Percentiles rank a stretch among this genome's conserved stretches.
phyloP scores from a whole-genome alignment of 1,139 yeast species.

The Torulaspora pretoriensis region DNA sequence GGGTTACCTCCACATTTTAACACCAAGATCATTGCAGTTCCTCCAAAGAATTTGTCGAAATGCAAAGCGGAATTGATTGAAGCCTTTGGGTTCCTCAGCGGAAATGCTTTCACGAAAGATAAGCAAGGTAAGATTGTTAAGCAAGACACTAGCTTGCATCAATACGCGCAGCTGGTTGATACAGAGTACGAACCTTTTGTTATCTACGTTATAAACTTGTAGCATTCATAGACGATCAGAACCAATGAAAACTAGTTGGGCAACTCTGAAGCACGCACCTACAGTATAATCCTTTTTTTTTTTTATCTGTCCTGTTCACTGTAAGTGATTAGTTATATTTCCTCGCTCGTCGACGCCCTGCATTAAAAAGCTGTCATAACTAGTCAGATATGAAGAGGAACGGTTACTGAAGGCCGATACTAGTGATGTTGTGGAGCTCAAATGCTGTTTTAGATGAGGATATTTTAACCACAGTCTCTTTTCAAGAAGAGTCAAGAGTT shows the following conservation, averaged over 20 bases:
- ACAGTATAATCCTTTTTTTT: background rate
- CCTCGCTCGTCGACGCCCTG: background rate
- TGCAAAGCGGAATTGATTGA: constrained; percentile 65
- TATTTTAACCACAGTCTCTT: background rate
- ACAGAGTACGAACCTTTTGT: constrained; percentile 96
- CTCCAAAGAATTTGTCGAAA: constrained; percentile 45
- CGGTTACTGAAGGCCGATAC: background rate
- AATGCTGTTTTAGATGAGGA: background rate
- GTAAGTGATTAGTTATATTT: background rate
- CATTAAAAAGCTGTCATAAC: constrained; percentile 1
- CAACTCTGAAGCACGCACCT: background rate
- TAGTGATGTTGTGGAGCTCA: constrained; percentile 7
- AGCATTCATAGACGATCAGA: constrained; percentile 8
- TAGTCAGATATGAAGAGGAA: background rate
- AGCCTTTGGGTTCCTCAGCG: constrained; percentile 86
- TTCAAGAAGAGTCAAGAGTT: background rate
- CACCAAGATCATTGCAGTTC: constrained; percentile 44
- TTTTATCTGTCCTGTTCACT: background rate
- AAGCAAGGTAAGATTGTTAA: constrained; percentile 57
- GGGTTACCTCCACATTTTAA: constrained; percentile 94
- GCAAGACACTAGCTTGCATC: constrained; percentile 62
- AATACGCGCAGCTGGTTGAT: constrained; percentile 88
- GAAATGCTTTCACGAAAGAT: constrained; percentile 70
- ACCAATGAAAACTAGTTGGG: background rate
- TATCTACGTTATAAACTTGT: constrained; percentile 49